Base-by-base conservation (phyloP, 2,329 filamentous ascomycete genomes). In the Berkeleyomyces rouxiae region DNA sequence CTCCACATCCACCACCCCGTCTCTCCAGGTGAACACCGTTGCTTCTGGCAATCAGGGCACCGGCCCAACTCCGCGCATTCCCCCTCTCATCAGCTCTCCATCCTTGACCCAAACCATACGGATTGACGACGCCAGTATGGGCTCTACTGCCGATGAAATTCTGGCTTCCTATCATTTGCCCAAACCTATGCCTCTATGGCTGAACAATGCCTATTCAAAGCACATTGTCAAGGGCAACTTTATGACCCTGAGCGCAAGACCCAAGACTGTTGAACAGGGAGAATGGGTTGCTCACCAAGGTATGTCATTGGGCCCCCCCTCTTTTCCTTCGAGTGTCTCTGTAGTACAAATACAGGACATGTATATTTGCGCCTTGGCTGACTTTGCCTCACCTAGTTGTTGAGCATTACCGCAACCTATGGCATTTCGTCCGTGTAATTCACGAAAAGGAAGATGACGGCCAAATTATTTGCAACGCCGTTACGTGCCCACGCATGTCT, bases 161-260 rank as follows among this genome's bases (percentile, higher is more conserved):
- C 77, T 85, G 67, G 76, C 76, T 67, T 76, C 77, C 10, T 85
- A 84, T 70, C 82, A 85, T 68, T 77, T 88, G 65, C 85, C 85
- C 64, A 79, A 82, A 47, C 81, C 82, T 40, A 76, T 84, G 65
- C 88, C 88, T 13, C 76, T 88, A 65, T 90, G 88, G 83, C 82
- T 90, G 69, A 86, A 88, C 70, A 80, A 86, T 63, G 76, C 83
- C 66, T 87, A 88, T 71, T 85, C 87, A 62, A 88, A 86, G 71
- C 84, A 95, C 70, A 95, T 96, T 67, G 91, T 96, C 70, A 95
- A 92, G 77, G 92, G 92, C 65, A 97, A 96, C 76, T 96, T 97
- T 72, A 90, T 96, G 86, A 96, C 92, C 9, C 76, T 97, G 65
- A 95, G 91, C 69, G 90, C 90, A 59, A 87, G 91, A 71, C 92